phyloP scores from a whole-genome alignment of 257 asterid genomes.

The Solanum microdontum region DNA sequence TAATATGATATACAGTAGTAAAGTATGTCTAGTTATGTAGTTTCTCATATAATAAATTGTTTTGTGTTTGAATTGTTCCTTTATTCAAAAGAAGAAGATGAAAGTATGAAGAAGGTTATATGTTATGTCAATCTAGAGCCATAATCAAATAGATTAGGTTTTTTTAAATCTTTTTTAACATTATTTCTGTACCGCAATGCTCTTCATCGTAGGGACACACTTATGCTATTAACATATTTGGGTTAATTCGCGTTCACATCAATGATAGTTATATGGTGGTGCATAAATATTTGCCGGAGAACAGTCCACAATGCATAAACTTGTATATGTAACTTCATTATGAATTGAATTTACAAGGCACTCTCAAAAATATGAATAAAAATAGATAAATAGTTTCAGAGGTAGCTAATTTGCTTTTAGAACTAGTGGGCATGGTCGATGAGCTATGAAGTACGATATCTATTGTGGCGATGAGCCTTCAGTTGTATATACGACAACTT shows the following conservation, averaged over 20 bases:
- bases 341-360: background rate
- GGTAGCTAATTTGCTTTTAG: background rate
- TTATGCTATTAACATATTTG: background rate
- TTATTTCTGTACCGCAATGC: background rate
- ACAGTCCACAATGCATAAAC: background rate
- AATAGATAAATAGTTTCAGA: background rate
- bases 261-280: background rate
- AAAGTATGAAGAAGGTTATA: background rate
- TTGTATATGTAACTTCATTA: background rate
- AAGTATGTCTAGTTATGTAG: too few species aligned
- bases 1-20: too few species aligned
- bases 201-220: background rate
- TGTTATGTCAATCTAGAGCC: background rate
- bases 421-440: background rate
- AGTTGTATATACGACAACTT: constrained; percentile 28
- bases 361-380: background rate
- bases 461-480: constrained; percentile 38
- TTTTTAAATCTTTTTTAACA: background rate
- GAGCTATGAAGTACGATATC: constrained; percentile 38
- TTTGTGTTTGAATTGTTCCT: background rate
- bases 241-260: background rate
- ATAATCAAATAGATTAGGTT: background rate
- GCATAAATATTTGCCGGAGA: background rate
- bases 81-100: background rate
- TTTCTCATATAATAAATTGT: too few species aligned